Base-by-base conservation (phyloP, 805 yeast species). In the Sugiyamaella qingdaonensis region DNA sequence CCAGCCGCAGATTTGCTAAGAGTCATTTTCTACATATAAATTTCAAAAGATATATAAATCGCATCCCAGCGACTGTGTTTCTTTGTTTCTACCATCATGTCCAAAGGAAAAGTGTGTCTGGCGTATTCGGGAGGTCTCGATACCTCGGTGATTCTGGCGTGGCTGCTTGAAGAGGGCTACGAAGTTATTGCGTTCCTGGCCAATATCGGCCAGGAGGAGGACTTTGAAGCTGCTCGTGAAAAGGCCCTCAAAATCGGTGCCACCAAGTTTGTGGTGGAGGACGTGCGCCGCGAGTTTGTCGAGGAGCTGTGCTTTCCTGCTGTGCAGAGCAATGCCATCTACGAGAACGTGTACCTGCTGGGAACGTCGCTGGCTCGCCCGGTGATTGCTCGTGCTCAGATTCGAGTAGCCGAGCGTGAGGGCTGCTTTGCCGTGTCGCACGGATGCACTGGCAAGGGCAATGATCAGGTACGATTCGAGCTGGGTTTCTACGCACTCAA, bases 381-480 rank as follows among this genome's bases (percentile, higher is more conserved):
- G 35, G 96, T 92, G 54, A 94, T 94, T 73, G 97, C 99, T 53
- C 85, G 91, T 76, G 99, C 99, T 49, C 99, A 94, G 77, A 94
- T 94, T 71, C 80, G 86, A 67, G 97, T 89, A 60, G 99, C 99
- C 58, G 95, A 90, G 76, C 81, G 87, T 66, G 95, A 94, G 73
- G 97, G 97, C 60, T 94, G 99, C 80, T 90, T 92, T 65, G 98
- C 98, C 51, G 99, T 94, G 48, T 84, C 96, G 47, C 99, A 94
- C 73, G 99, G 99, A 60, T 94, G 99, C 78, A 94, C 99, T 62
- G 99, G 99, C 77, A 94, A 94, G 78, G 99, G 99, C 77, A 94
- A 94, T 72, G 99, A 94, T 74, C 99, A 94, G 78, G 97, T 94
- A 61, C 86, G 99, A 76, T 94, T 94, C 71, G 99, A 94, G 77